Evolutionary conservation across 441 rosid genomes (phyloP), one percentile per base, ranked within the genome.

Genomic region (Bruguiera hainesii): DNA sequence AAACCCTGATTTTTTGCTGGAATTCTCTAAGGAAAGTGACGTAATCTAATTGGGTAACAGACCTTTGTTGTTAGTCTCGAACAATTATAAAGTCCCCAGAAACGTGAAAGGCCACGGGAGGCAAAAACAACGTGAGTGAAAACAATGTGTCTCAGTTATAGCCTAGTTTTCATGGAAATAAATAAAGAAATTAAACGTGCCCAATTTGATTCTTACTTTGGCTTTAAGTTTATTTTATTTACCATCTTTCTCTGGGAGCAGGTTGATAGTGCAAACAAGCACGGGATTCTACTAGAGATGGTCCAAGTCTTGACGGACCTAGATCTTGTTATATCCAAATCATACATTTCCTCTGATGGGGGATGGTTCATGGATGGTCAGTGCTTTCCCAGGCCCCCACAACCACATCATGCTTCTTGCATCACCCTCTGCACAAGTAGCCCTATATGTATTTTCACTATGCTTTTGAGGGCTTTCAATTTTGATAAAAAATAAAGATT

Each of bases 341-440:
- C 96, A 59, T 94, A 94, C 76, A 89, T 94, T 70, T 91, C 89
- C 31, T 91, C 98, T 1, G 97, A 94, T 76, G 98, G 98, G 31
- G 94, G 85, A 67, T 94, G 98, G 98, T 80, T 94, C 75, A 94
- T 94, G 98, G 98, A 94, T 66, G 96, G 98, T 94, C 67, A 68
- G 91, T 81, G 39, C 20, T 52, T 57, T 11, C 48, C 48, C 18
- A 1, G 15, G 58, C 29, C 49, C 18, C 7, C 55, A 25, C 33
- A 56, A 20, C 28, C 16, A 13, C 13, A 5, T 16, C 60, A 29
- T 59, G 29, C 61, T 16, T 66, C 61, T n/a, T 66, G 6, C 39
- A 28, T 62, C 64, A 56, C 30, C 25, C 51, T 55, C 4, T 15
- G 58, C 29, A 10, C 1, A 52, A 8, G 4, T 50, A 50, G 10